Evolutionary conservation across 306 rosid genomes (phyloP).

Genomic region (Dalbergia oliveri): DNA sequence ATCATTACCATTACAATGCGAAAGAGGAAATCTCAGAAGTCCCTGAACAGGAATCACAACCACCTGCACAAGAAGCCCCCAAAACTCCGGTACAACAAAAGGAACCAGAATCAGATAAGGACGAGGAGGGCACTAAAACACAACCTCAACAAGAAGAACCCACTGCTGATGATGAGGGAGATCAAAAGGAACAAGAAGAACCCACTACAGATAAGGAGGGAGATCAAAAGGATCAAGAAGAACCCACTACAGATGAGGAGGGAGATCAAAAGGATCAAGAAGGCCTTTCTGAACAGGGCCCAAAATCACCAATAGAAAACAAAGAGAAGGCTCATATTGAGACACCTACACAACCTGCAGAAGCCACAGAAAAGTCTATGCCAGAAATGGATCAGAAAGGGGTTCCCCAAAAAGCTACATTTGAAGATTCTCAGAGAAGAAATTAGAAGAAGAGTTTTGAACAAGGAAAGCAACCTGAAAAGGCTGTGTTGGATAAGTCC

Average conservation of each 20-base stretch:
- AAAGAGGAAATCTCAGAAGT: background rate
- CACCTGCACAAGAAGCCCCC: constrained; percentile 30
- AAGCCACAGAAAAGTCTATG: constrained; percentile 22
- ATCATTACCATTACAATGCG: constrained; percentile 42
- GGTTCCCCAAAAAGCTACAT: background rate
- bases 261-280: constrained; percentile 31
- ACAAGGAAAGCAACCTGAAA: constrained; percentile 29
- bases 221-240: constrained; percentile 30
- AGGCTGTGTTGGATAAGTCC: background rate
- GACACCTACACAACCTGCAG: background rate
- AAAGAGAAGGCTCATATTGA: background rate
- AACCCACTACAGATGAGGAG: background rate
- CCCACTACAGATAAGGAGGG: background rate
- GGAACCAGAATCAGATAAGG: background rate
- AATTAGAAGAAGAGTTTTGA: background rate
- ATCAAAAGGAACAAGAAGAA: constrained; percentile 5
- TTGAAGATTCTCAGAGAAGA: constrained; percentile 30
- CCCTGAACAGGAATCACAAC: background rate
- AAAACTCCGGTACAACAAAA: background rate
- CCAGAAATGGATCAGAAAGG: constrained; percentile 30
- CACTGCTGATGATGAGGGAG: background rate
- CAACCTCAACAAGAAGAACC: background rate
- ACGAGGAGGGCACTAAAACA: background rate
- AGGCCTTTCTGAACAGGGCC: constrained; percentile 5
- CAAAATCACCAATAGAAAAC: constrained; percentile 6